These are phyloP conservation scores for Hamamelis virginiana DNA, from an alignment of 164 flowering plant genomes.

Conservation along the genomic window DNA sequence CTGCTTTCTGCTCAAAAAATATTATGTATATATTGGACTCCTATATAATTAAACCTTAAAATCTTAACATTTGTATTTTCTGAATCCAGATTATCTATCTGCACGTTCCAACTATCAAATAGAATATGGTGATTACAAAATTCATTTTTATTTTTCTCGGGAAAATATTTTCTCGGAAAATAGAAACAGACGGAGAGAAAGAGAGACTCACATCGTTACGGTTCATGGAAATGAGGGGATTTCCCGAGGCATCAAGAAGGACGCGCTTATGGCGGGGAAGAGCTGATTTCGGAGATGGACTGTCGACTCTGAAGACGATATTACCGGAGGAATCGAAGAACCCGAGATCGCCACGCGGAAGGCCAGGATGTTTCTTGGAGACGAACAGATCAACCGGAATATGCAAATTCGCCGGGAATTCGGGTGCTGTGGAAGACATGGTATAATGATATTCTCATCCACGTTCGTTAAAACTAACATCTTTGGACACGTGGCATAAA, in stretches of 20 bases:
- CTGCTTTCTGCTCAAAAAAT: too few relatives aligned
- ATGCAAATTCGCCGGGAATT: slow-evolving; percentile 6
- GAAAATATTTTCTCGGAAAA: too few relatives aligned
- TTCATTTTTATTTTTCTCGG: neutral
- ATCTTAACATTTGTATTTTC: too few relatives aligned
- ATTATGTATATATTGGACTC: too few relatives aligned
- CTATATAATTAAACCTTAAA: too few relatives aligned
- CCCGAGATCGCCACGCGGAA: slow-evolving; percentile 24
- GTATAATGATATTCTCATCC: too few relatives aligned
- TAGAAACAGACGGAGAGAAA: slow-evolving; percentile 4
- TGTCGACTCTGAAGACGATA: slow-evolving; percentile 32
- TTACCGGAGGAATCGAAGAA: slow-evolving; percentile 45
- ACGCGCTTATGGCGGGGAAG: slow-evolving; percentile 6
- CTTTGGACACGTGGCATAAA: too few relatives aligned
- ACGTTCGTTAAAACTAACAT: too few relatives aligned
- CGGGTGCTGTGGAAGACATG: slow-evolving; percentile 11
- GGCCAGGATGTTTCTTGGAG: slow-evolving; percentile 30
- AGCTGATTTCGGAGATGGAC: slow-evolving; percentile 10
- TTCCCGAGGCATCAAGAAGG: slow-evolving; percentile 37
- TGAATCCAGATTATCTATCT: too few relatives aligned
- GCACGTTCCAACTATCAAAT: too few relatives aligned
- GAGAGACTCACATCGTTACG: slow-evolving; percentile 29
- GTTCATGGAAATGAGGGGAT: slow-evolving; percentile 36
- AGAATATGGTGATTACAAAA: too few relatives aligned
- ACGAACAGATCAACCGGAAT: slow-evolving; percentile 56